A percentile compares a stretch with the other conserved stretches of the same genome.
Conservation (phyloP, 805 yeast genomes). For the Metschnikowia baotianmanensis region DNA sequence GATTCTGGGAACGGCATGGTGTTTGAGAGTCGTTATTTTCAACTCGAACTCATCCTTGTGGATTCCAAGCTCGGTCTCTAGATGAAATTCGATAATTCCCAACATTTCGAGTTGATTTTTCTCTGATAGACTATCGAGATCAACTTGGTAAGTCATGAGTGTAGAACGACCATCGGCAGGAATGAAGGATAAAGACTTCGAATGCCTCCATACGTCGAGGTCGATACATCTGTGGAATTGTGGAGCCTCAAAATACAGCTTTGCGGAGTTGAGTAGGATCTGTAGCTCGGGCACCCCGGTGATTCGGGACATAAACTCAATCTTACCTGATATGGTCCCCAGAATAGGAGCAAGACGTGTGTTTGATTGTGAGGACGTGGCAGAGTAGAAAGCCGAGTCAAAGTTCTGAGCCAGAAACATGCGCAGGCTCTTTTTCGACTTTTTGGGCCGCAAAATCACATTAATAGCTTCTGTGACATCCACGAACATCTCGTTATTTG, state of each 20-base stretch:
- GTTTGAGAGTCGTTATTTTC: slow-evolving; percentile 42
- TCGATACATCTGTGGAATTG: slow-evolving; percentile 72
- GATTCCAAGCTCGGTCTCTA: slow-evolving; percentile 51
- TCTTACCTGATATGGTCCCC: slow-evolving; percentile 60
- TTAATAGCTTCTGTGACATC: slow-evolving; percentile 71
- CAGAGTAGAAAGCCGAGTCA: slow-evolving; percentile 26
- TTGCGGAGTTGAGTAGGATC: slow-evolving; percentile 47
- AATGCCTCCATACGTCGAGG: slow-evolving; percentile 48
- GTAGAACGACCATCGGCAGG: slow-evolving; percentile 85
- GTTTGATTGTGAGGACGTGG: slow-evolving; percentile 14
- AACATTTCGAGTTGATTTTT: slow-evolving; percentile 24
- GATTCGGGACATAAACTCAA: slow-evolving; percentile 65
- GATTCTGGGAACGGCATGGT: slow-evolving; percentile 29
- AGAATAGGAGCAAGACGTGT: slow-evolving; percentile 38
- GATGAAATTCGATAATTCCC: slow-evolving; percentile 58
- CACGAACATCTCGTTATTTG: slow-evolving; percentile 81
- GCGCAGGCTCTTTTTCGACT: slow-evolving; percentile 10
- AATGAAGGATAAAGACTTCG: slow-evolving; percentile 58
- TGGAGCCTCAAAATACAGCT: slow-evolving; percentile 53
- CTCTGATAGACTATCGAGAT: slow-evolving; percentile 36
- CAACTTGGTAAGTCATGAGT: slow-evolving; percentile 62
- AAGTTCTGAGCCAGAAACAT: slow-evolving; percentile 17
- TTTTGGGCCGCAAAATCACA: slow-evolving; percentile 42
- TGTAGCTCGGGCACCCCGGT: slow-evolving; percentile 76
- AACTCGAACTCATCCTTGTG: slow-evolving; percentile 62